phyloP scores from a whole-genome alignment of 495 filamentous ascomycete genomes.

The Aspergillus sclerotiicarbonarius region DNA sequence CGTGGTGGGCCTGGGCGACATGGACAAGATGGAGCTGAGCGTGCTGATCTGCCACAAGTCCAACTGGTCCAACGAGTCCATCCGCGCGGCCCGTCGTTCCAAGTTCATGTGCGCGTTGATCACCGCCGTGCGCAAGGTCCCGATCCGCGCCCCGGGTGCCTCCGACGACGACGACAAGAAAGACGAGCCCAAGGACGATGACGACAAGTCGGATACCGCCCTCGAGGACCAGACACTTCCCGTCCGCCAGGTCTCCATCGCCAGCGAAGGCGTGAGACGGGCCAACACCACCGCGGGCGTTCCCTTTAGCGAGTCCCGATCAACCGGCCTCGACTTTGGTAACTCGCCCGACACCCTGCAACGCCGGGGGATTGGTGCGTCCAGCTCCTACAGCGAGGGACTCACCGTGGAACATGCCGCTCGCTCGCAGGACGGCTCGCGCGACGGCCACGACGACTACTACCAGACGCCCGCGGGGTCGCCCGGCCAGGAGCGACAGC shows the following conservation, averaged over 20 bases:
- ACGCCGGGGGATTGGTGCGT: conserved; percentile 30
- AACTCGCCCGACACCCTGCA: conserved; percentile 30
- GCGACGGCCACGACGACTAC: conserved; percentile 30
- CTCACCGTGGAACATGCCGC: conserved; percentile 45
- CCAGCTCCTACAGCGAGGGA: conserved; percentile 35
- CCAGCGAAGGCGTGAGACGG: background rate
- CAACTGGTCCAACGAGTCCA: conserved; percentile 91
- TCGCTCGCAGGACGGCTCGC: conserved; percentile 32
- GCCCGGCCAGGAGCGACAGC: conserved; percentile 23
- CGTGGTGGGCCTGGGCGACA: conserved; percentile 73
- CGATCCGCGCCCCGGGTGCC: conserved; percentile 57
- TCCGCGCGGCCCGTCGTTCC: conserved; percentile 79
- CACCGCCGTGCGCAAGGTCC: conserved; percentile 78
- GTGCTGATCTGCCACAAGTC: conserved; percentile 87
- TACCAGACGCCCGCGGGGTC: conserved; percentile 31
- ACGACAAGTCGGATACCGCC: conserved; percentile 3
- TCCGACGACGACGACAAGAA: conserved; percentile 13
- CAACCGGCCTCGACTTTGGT: conserved; percentile 37
- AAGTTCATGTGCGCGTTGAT: conserved; percentile 97
- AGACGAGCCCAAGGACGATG: conserved; percentile 3
- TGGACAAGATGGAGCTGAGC: conserved; percentile 82
- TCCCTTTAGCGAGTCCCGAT: conserved; percentile 24
- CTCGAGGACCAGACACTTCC: conserved; percentile 14
- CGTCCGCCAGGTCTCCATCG: conserved; percentile 10
- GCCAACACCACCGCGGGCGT: conserved; percentile 23